phyloP scores from a whole-genome alignment of 768 basidiomycete species.

The Termitomyces sp. region DNA sequence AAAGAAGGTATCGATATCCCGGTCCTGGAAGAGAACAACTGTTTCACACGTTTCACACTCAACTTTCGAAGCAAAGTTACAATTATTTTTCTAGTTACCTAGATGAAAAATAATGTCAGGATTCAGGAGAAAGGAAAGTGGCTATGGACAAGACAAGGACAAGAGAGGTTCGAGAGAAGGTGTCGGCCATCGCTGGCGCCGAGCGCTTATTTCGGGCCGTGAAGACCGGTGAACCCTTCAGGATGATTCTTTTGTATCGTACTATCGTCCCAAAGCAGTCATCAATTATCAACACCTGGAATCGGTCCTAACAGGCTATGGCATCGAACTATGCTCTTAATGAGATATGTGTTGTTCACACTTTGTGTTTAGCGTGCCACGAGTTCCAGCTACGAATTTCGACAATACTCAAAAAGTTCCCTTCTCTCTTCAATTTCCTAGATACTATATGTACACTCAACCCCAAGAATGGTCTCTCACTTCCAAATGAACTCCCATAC shows the following conservation, averaged over 20 bases:
- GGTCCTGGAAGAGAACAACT: background rate
- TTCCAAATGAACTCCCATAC: background rate
- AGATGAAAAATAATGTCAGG: background rate
- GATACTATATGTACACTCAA: background rate
- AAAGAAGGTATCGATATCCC: background rate
- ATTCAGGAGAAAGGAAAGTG: background rate
- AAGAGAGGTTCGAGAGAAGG: too few relatives aligned
- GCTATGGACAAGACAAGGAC: too few relatives aligned
- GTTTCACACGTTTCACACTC: background rate
- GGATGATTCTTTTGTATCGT: too few relatives aligned
- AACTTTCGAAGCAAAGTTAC: background rate
- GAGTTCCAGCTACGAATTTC: background rate
- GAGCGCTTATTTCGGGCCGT: too few relatives aligned
- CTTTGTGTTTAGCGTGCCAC: background rate
- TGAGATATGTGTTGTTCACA: background rate
- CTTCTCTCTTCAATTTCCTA: background rate
- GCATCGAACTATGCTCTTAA: background rate
- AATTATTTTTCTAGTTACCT: too few relatives aligned
- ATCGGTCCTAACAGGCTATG: background rate
- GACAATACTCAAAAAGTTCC: background rate
- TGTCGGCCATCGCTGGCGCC: background rate
- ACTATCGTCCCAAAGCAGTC: too few relatives aligned
- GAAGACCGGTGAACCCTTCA: too few relatives aligned
- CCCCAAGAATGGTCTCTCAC: too few relatives aligned
- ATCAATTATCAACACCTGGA: too few relatives aligned